Base-by-base conservation (phyloP, 2,329 filamentous ascomycete species). In the Neobulgaria alba region DNA sequence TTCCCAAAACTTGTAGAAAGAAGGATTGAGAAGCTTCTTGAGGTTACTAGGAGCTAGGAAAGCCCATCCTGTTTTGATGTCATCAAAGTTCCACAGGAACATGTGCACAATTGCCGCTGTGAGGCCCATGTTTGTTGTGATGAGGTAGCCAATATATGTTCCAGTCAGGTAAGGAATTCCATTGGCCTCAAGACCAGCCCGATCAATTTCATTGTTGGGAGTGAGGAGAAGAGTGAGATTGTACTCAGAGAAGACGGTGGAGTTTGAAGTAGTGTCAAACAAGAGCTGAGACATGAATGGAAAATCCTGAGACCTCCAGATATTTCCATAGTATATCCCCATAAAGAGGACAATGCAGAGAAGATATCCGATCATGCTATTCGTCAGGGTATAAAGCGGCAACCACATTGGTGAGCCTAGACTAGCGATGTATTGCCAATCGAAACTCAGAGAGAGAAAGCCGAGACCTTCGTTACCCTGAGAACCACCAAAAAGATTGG, bases 41-140 rank as follows among this genome's bases (percentile, higher is more conserved):
- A 47, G 33, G 10, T 39, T 39, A 4, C 9, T 34, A 5, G 31
- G 10, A 3, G 20, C 36, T n/a, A 45, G 10, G 15, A 37, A 51
- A 5, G 21, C 23, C 43, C 63, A 67, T 0, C 54, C 60, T 21
- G 45, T 45, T 35, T 63, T 63, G 35, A 69, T 52, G 16, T 67
- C 64, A 12, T 58, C 45, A 40, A 43, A 57, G 34, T 63, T 58
- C 59, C 58, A 67, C 2, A 65, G 54, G 4, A 61, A 46, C 45
- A 69, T 63, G 45, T 71, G 65, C 2, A 61, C 59, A 15, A 72
- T 53, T 0, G 63, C 61, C 1, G 68, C 67, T 3, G 68, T 69
- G 17, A 68, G 55, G 4, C 62, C 66, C 47, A 67, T 60, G 46
- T 71, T 71, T 5, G 60, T 59, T 1, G 61, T 61, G 30, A 71